Conservation (phyloP, 371 early-diverging fungal species). For the Mucor mucedo region DNA sequence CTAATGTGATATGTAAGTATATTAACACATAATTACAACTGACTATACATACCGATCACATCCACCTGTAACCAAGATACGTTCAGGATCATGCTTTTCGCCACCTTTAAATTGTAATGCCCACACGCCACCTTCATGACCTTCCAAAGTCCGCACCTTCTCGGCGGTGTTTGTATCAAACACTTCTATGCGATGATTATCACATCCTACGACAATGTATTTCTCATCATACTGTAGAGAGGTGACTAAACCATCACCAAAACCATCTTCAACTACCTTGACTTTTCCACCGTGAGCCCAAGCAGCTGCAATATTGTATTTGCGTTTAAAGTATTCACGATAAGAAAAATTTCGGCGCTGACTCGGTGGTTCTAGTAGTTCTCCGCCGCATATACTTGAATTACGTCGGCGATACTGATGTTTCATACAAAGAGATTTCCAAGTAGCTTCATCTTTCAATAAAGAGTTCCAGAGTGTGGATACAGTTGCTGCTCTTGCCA, state of each 20-base stretch:
- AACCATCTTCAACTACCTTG: slow-evolving; percentile 76
- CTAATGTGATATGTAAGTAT: slow-evolving; percentile 33
- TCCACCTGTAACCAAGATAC: slow-evolving; percentile 78
- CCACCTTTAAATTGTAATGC: slow-evolving; percentile 81
- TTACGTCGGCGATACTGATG: slow-evolving; percentile 54
- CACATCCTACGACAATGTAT: slow-evolving; percentile 86
- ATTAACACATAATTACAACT: slow-evolving; percentile 2
- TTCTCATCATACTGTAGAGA: slow-evolving; percentile 87
- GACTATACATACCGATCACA: slow-evolving; percentile 73
- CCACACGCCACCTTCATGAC: slow-evolving; percentile 97
- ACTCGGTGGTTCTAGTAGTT: slow-evolving; percentile 51
- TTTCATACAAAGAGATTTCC: slow-evolving; percentile 55
- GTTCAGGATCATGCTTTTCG: slow-evolving; percentile 44
- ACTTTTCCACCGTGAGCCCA: slow-evolving; percentile 78
- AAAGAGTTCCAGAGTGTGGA: slow-evolving; percentile 78
- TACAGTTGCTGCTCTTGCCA: slow-evolving; percentile 77
- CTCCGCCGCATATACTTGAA: slow-evolving; percentile 56
- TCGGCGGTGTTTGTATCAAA: slow-evolving; percentile 78
- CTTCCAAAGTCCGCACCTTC: slow-evolving; percentile 72
- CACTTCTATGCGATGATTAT: slow-evolving; percentile 83
- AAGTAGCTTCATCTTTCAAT: slow-evolving; percentile 66
- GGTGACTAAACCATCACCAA: slow-evolving; percentile 81
- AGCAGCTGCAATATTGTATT: slow-evolving; percentile 74
- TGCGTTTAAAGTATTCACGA: slow-evolving; percentile 77
- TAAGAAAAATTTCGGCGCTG: slow-evolving; percentile 64